These are phyloP conservation scores for Termitomyces sp. DNA, from an alignment of 768 basidiomycete genomes.

Conservation along the genomic window DNA sequence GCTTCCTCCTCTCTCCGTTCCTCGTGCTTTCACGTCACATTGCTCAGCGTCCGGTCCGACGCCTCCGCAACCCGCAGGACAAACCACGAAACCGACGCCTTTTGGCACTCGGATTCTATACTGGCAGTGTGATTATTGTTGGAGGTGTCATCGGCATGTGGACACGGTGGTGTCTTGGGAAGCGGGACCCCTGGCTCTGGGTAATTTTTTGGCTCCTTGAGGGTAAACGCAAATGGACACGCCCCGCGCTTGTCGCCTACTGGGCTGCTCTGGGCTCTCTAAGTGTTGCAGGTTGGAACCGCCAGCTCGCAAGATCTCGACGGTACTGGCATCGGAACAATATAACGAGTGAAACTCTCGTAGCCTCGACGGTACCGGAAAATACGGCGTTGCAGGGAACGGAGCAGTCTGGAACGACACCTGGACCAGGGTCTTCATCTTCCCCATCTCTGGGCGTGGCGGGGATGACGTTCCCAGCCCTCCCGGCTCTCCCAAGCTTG, in stretches of 20 bases:
- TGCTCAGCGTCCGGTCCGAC: conserved; percentile 77
- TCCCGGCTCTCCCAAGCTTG: conserved; percentile 41
- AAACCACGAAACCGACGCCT: conserved; percentile 76
- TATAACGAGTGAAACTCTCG: conserved; percentile 28
- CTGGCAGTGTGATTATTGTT: conserved; percentile 70
- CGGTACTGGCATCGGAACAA: conserved; percentile 50
- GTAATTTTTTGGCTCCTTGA: conserved; percentile 71
- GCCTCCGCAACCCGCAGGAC: conserved; percentile 79
- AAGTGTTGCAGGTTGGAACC: conserved; percentile 92
- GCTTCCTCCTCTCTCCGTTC: conserved; percentile 90
- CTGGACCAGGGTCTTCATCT: conserved; percentile 7
- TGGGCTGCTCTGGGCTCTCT: conserved; percentile 79
- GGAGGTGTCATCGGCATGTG: conserved; percentile 84
- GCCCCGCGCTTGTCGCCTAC: conserved; percentile 73
- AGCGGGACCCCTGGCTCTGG: conserved; percentile 87
- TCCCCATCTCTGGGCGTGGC: conserved; percentile 11
- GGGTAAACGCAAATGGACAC: conserved; percentile 72
- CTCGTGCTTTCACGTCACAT: conserved; percentile 89
- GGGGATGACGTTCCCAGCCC: conserved; percentile 40
- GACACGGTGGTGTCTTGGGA: conserved; percentile 82
- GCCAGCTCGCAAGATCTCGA: conserved; percentile 78
- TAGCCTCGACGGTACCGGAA: conserved; percentile 20
- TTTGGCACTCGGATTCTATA: conserved; percentile 82
- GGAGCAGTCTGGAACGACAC: not conserved
- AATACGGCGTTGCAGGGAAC: conserved; percentile 3